Conservation (phyloP, 768 basidiomycete species). For the Amanita inopinata region DNA sequence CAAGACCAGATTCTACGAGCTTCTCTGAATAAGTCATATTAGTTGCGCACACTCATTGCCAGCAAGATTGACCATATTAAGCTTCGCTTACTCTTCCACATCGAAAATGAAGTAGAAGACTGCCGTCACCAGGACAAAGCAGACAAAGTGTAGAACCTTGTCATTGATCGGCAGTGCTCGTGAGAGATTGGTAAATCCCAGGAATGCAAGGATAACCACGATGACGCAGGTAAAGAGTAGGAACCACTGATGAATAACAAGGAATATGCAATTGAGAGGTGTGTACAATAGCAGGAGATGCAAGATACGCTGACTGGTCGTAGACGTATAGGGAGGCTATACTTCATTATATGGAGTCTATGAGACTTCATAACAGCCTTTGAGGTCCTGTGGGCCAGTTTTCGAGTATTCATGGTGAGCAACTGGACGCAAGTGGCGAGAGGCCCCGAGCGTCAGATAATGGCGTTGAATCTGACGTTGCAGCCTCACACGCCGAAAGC, state of each 20-base stretch:
- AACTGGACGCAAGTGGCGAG: slow-evolving; percentile 9
- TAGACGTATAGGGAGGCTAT: slow-evolving; percentile 61
- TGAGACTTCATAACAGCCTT: slow-evolving; percentile 70
- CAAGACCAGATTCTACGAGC: slow-evolving; percentile 82
- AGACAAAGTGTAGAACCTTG: slow-evolving; percentile 73
- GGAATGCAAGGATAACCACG: slow-evolving; percentile 60
- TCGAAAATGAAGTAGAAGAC: slow-evolving; percentile 86
- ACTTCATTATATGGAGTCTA: slow-evolving; percentile 49
- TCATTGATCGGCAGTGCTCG: slow-evolving; percentile 61
- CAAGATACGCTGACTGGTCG: slow-evolving; percentile 43
- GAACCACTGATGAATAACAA: slow-evolving; percentile 54
- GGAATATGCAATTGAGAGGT: background rate
- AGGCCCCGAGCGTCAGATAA: slow-evolving; percentile 29
- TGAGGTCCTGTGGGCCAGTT: slow-evolving; percentile 30
- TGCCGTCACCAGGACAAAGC: slow-evolving; percentile 63
- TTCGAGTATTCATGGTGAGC: slow-evolving; percentile 20
- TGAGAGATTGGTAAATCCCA: slow-evolving; percentile 70
- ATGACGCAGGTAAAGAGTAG: slow-evolving; percentile 57
- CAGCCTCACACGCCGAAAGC: background rate
- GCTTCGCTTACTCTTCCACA: slow-evolving; percentile 70
- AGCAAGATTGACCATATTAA: slow-evolving; percentile 54
- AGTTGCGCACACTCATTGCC: slow-evolving; percentile 64
- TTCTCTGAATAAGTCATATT: slow-evolving; percentile 37
- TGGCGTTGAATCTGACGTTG: background rate
- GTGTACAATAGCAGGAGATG: background rate